Conservation (phyloP, 2,329 filamentous ascomycete species). For the Xylariaceae sp. region DNA sequence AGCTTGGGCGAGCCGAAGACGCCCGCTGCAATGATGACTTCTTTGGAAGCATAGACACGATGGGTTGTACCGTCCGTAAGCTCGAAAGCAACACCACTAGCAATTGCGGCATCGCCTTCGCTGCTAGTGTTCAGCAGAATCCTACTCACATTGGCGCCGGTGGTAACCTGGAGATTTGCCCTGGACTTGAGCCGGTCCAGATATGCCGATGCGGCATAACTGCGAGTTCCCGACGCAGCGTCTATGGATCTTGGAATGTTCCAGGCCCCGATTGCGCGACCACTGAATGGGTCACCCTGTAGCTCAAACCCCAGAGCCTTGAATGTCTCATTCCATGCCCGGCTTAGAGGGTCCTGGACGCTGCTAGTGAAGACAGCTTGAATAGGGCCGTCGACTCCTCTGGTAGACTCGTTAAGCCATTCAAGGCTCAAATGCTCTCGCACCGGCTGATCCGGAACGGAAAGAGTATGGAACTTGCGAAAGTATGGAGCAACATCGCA, state of each 20-base stretch:
- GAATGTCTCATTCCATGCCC: slow-evolving; percentile 21
- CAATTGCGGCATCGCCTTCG: not conserved
- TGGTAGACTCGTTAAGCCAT: not conserved
- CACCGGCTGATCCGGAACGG: slow-evolving; percentile 3
- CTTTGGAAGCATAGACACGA: slow-evolving; percentile 8
- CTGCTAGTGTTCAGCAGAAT: not conserved
- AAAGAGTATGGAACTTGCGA: slow-evolving; percentile 8
- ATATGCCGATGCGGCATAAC: slow-evolving; percentile 25
- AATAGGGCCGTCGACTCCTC: slow-evolving; percentile 12
- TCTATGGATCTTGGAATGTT: slow-evolving; percentile 22
- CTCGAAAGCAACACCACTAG: not conserved
- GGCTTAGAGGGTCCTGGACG: slow-evolving; percentile 11
- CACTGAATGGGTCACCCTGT: slow-evolving; percentile 22
- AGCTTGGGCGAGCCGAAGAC: slow-evolving; percentile 26
- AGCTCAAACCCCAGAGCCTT: slow-evolving; percentile 15
- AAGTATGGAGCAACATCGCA: slow-evolving; percentile 1
- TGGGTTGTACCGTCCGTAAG: not conserved
- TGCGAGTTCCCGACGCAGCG: slow-evolving; percentile 22
- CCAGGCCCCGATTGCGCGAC: slow-evolving; percentile 12
- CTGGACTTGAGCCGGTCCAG: slow-evolving; percentile 18
- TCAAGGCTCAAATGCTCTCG: not conserved
- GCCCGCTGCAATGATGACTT: slow-evolving; percentile 20
- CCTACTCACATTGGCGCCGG: slow-evolving; percentile 10
- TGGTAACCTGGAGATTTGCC: slow-evolving; percentile 25
- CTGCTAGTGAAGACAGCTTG: slow-evolving; percentile 17